A percentile compares a stretch with the other conserved stretches of the same genome.
phyloP scores from a whole-genome alignment of 768 basidiomycete species.

The Hypsizygus marmoreus region DNA sequence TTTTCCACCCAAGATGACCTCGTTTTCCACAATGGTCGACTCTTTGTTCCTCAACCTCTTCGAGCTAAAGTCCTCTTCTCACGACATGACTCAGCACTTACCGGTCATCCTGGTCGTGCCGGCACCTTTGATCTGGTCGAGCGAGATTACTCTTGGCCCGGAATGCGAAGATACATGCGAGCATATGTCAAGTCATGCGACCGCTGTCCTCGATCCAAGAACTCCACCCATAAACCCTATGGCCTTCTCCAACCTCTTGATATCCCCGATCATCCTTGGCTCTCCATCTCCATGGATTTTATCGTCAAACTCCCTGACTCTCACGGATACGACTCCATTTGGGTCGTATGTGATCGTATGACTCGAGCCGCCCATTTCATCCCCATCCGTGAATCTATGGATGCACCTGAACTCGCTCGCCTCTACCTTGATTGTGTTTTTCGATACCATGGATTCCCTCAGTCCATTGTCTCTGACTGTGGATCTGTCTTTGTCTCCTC shows the following conservation, averaged over 20 bases:
- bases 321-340: constrained; percentile 36
- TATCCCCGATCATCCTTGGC: constrained; percentile 35
- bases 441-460: constrained; percentile 33
- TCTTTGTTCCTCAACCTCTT: constrained; percentile 18
- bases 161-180: constrained; percentile 22
- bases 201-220: constrained; percentile 33
- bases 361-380: constrained; percentile 45
- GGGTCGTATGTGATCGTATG: constrained; percentile 39
- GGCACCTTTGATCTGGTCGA: constrained; percentile 32
- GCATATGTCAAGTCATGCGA: constrained; percentile 36
- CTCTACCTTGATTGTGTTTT: constrained; percentile 39
- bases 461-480: constrained; percentile 34
- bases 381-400: constrained; percentile 28
- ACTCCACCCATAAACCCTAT: constrained; percentile 34
- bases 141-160: constrained; percentile 44
- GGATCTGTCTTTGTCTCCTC: constrained; percentile 33
- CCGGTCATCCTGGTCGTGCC: constrained; percentile 42
- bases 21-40: constrained; percentile 23
- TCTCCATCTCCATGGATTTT: constrained; percentile 42
- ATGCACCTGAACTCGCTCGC: constrained; percentile 30
- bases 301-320: constrained; percentile 42
- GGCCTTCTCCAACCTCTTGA: constrained; percentile 37
- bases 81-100: constrained; percentile 36
- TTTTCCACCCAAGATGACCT: constrained; percentile 22
- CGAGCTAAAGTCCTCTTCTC: constrained; percentile 9